Evolutionary conservation across 805 yeast genomes (phyloP).

Genomic region (Starmerella bombi): DNA sequence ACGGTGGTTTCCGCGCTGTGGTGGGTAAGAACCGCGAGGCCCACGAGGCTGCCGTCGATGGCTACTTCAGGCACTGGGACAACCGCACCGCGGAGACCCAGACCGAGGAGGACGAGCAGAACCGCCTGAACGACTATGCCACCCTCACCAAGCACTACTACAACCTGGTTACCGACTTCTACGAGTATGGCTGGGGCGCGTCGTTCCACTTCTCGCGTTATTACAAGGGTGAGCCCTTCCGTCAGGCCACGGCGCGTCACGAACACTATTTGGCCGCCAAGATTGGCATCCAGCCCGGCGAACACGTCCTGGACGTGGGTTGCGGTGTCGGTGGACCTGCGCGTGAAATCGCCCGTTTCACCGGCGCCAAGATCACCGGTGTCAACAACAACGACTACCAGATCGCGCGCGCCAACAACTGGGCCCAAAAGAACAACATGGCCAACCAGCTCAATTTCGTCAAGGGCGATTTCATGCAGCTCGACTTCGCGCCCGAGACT

Average conservation of each 20-base stretch:
- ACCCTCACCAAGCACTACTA: conserved; percentile 88
- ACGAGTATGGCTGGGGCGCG: conserved; percentile 99
- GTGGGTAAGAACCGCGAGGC: conserved; percentile 66
- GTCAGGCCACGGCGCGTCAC: conserved; percentile 86
- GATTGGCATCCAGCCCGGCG: conserved; percentile 63
- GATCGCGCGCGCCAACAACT: conserved; percentile 76
- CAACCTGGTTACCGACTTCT: conserved; percentile 92
- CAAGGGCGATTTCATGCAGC: conserved; percentile 98
- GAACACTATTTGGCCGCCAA: conserved; percentile 87
- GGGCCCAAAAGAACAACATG: conserved; percentile 53
- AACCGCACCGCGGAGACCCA: conserved; percentile 43
- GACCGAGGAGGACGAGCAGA: conserved; percentile 45
- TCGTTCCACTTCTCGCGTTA: conserved; percentile 95
- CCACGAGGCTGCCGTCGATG: conserved; percentile 69
- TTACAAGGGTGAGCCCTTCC: conserved; percentile 84
- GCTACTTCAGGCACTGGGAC: conserved; percentile 95
- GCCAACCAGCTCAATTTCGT: conserved; percentile 68
- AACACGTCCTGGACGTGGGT: conserved; percentile 92
- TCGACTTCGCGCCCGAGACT: conserved; percentile 82
- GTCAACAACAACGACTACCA: conserved; percentile 93
- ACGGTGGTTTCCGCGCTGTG: conserved; percentile 65
- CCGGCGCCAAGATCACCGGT: conserved; percentile 77
- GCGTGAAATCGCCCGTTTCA: conserved; percentile 84
- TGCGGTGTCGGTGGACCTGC: conserved; percentile 99
- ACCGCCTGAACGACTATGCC: conserved; percentile 72